Evolutionary conservation across 345 rosid genomes (phyloP).

Genomic region (Eucalyptus curtisii): DNA sequence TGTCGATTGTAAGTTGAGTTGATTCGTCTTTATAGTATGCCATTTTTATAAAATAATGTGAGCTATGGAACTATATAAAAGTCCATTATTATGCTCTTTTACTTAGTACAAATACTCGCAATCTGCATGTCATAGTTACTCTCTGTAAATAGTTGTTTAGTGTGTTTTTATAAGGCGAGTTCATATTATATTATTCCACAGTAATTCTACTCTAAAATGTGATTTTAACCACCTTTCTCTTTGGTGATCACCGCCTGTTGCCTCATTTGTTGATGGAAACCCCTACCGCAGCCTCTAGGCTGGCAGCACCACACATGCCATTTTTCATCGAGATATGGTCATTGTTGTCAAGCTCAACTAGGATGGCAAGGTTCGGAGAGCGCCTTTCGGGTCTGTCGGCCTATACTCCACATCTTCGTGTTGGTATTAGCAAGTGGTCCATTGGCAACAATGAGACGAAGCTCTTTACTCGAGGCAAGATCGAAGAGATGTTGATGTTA

Average conservation of each 20-base stretch:
- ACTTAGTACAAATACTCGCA: accelerated
- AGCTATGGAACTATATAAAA: background rate
- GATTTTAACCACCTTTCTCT: background rate
- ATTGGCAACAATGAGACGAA: background rate
- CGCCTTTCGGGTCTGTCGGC: background rate
- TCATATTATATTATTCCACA: background rate
- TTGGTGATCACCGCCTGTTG: background rate
- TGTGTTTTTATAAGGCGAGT: background rate
- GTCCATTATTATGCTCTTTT: background rate
- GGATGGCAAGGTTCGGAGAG: background rate
- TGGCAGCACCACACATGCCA: background rate
- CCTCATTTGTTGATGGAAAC: background rate
- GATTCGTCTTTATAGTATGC: background rate
- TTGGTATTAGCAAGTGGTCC: background rate
- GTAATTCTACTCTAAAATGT: background rate
- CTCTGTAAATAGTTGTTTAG: background rate
- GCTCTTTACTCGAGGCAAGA: background rate
- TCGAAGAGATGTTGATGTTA: background rate
- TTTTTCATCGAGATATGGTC: background rate
- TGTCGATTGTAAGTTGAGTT: background rate
- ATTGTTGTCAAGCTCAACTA: background rate
- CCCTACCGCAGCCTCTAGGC: background rate
- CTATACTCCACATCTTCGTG: background rate
- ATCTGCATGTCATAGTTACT: background rate
- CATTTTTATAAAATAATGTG: too few species aligned